Evolutionary conservation across 345 rosid genomes (phyloP), one percentile per base, ranked within the genome.

Genomic region (Eucalyptus erythrocorys): DNA sequence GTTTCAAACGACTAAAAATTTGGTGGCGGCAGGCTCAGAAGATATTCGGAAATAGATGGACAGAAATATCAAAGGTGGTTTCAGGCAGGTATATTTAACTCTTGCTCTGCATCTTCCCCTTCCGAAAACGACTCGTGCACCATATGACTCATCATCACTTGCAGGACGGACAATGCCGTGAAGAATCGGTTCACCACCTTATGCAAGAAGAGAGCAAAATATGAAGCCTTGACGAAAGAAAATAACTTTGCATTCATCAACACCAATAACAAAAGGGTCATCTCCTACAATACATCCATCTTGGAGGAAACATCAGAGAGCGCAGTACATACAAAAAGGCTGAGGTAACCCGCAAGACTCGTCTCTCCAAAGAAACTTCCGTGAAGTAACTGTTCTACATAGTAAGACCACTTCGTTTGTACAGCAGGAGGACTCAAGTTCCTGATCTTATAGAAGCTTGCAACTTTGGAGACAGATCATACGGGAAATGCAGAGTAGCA

Each of bases 161-260:
- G 91, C 93, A 98, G 99, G 93, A 98, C 99, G 42, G 99, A 98
- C 93, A 98, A 98, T 88, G 99, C 99, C n/a, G 99, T 98, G 92
- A 98, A 98, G 93, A 98, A 98, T 88, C 94, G 99, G 66, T 98
- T 98, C 91, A 92, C 99, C 26, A 98, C 99, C 43, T 92, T 98
- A 61, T 97, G 99, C 92, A 98, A 98, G 95, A 98, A 97, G 92
- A 98, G 96, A 92, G 99, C 98, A 48, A 98, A 96, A 91, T 95
- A 95, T 85, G 99, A 97, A 92, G 97, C 98, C 88, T 93, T 97
- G 90, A 97, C 95, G 14, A 96, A 98, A 91, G 99, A 95, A 93
- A 98, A 95, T 49, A 93, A 55, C 53, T 92, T 71, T 79, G 85
- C 93, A 87, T 92, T 88, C 90, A 91, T 94, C 61, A 96, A 95